These are phyloP conservation scores for Lactarius akahatsu DNA, from an alignment of 768 basidiomycete genomes.

Conservation along the genomic window DNA sequence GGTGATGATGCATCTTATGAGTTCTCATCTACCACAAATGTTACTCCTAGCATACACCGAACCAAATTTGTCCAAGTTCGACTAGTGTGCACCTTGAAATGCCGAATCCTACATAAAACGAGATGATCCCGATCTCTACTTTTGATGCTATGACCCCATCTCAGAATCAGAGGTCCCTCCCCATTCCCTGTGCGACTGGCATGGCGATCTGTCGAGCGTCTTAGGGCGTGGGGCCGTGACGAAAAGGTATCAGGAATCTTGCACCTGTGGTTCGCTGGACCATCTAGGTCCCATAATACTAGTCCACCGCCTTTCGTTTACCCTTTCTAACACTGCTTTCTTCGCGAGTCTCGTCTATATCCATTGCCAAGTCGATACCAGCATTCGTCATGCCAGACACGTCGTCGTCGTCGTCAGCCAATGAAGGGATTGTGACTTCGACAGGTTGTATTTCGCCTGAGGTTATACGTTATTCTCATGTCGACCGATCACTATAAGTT, in stretches of 20 bases:
- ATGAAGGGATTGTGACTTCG: slow-evolving; percentile 53
- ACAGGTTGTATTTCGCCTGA: slow-evolving; percentile 58
- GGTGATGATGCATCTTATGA: neutral
- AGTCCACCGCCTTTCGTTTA: slow-evolving; percentile 57
- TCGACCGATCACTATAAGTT: neutral
- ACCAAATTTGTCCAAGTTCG: neutral
- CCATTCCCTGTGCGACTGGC: neutral
- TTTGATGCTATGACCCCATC: neutral
- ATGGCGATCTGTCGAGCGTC: neutral
- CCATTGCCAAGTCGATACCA: slow-evolving; percentile 17
- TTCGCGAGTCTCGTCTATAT: slow-evolving; percentile 35
- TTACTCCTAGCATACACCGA: neutral
- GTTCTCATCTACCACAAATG: neutral
- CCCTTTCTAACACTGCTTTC: slow-evolving; percentile 49
- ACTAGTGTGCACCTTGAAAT: neutral
- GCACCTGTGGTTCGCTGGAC: neutral
- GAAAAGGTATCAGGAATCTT: neutral
- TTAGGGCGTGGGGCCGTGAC: neutral
- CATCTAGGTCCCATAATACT: neutral
- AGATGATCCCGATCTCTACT: neutral
- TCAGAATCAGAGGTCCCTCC: neutral
- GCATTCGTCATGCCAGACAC: slow-evolving; percentile 27
- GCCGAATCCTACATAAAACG: neutral
- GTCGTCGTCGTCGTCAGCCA: slow-evolving; percentile 64
- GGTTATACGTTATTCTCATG: neutral